Conservation (phyloP, 805 yeast genomes). For the Candida quercuum region DNA sequence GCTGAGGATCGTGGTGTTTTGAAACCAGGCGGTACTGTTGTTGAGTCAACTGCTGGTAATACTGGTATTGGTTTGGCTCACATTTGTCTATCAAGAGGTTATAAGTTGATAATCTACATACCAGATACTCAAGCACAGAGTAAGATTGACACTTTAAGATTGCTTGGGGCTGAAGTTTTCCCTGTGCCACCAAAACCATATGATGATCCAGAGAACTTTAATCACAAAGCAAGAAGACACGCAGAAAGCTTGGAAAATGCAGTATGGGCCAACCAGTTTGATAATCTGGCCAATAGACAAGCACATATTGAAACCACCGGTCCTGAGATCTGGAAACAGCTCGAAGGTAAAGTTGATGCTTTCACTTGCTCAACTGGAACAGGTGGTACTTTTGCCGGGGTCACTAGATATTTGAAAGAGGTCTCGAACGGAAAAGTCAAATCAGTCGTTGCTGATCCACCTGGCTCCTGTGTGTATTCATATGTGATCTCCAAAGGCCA, state of each 20-base stretch:
- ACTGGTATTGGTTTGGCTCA: constrained; percentile 79
- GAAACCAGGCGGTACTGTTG: constrained; percentile 76
- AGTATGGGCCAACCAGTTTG: constrained; percentile 92
- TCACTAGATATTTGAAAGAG: constrained; percentile 69
- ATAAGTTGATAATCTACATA: constrained; percentile 82
- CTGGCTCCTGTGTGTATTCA: constrained; percentile 81
- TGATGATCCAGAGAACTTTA: constrained; percentile 78
- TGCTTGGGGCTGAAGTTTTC: constrained; percentile 79
- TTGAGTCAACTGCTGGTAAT: constrained; percentile 93
- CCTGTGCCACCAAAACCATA: constrained; percentile 88
- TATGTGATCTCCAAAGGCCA: constrained; percentile 69
- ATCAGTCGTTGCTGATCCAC: constrained; percentile 84
- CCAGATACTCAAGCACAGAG: constrained; percentile 84
- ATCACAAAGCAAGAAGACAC: constrained; percentile 81
- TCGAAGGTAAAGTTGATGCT: constrained; percentile 72
- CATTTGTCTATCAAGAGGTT: constrained; percentile 76
- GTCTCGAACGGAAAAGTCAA: constrained; percentile 57
- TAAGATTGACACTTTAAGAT: constrained; percentile 67
- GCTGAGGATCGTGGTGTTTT: constrained; percentile 68
- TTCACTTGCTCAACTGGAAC: constrained; percentile 92
- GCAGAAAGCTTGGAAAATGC: constrained; percentile 75
- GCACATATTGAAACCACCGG: constrained; percentile 90
- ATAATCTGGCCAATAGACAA: constrained; percentile 80
- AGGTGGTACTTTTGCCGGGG: constrained; percentile 90
- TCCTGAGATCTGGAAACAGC: constrained; percentile 87